phyloP scores from a whole-genome alignment of 2,329 filamentous ascomycete genomes.

The Diaporthe ilicicola region DNA sequence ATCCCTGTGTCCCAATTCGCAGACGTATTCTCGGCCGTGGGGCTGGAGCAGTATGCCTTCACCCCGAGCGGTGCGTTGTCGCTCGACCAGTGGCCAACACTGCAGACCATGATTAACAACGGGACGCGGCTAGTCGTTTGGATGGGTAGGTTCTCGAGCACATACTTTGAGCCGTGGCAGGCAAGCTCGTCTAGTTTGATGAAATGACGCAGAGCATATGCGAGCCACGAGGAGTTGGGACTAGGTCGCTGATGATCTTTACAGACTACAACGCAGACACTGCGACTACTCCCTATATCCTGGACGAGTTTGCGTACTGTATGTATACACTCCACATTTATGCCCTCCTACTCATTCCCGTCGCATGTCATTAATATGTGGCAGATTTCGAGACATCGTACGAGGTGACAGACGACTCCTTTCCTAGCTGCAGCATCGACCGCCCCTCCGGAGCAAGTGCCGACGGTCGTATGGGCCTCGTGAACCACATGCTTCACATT shows the following conservation, averaged over 20 bases:
- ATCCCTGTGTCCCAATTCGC: constrained; percentile 64
- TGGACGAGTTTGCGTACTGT: constrained; percentile 68
- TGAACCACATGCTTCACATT: constrained; percentile 72
- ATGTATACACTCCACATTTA: constrained; percentile 55
- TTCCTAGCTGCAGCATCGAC: constrained; percentile 72
- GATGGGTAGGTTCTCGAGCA: constrained; percentile 59
- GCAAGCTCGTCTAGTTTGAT: background rate
- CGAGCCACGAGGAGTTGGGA: background rate
- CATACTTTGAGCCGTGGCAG: background rate
- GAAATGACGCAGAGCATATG: background rate
- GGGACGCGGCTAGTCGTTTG: constrained; percentile 75
- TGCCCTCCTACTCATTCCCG: background rate
- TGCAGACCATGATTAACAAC: constrained; percentile 69
- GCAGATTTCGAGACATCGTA: constrained; percentile 68
- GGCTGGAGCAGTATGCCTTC: constrained; percentile 66
- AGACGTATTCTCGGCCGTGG: constrained; percentile 61
- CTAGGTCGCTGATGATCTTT: constrained; percentile 34
- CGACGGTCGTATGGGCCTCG: constrained; percentile 54
- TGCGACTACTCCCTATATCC: constrained; percentile 65
- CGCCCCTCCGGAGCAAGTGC: constrained; percentile 59
- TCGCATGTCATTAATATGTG: background rate
- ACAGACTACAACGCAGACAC: constrained; percentile 68
- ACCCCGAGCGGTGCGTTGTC: constrained; percentile 52
- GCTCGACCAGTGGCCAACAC: constrained; percentile 72
- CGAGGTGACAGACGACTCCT: constrained; percentile 65